Evolutionary conservation across 1,284 basidiomycete genomes (phyloP), one percentile per base, ranked within the genome.

Genomic region (Moesziomyces sp.): DNA sequence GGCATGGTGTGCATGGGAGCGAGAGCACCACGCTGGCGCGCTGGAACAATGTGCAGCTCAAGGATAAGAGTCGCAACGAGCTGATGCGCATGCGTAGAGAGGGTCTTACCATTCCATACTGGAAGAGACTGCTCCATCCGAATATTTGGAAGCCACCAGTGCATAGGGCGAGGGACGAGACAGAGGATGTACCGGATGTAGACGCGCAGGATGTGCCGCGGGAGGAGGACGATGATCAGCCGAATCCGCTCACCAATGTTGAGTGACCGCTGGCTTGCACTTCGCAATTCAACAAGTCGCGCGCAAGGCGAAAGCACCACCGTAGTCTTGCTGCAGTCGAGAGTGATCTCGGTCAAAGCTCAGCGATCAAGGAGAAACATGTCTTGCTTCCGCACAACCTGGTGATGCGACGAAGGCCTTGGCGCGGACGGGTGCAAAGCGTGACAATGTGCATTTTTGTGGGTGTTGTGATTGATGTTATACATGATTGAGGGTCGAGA

Each of bases 21-120:
- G 47, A 54, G 23, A 57, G 52, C 23, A 42, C 16, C 5, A 35
- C 45, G 38, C 44, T 80, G 55, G 62, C 56, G 10, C 34, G 61
- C 26, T 69, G 76, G 65, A 80, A 80, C 64, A 78, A 80, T 38
- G 71, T 80, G 45, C 78, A 80, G 58, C 50, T 80, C 49, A 78
- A 80, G 50, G 78, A 80, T 44, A 80, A 80, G 71, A 65, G 62
- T 24, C 43, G 76, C n/a, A 74, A 77, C 47, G 74, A 77, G 57
- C 46, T 79, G 43, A 52, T 66, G 7, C 48, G 76, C 46, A 75
- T 79, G 77, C 66, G 62, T 28, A 48, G 69, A 23, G 67, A 70
- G 18, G 55, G 62, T 5, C 13, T 47, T n/a, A 57, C 53, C 28
- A 76, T 76, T 48, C 69, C 74, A 43, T 76, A 72, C 49, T 76